A percentile compares a stretch with the other conserved stretches of the same genome.
Evolutionary conservation across 139 green algal species (phyloP).

Genomic region (Volvox reticuliferus): DNA sequence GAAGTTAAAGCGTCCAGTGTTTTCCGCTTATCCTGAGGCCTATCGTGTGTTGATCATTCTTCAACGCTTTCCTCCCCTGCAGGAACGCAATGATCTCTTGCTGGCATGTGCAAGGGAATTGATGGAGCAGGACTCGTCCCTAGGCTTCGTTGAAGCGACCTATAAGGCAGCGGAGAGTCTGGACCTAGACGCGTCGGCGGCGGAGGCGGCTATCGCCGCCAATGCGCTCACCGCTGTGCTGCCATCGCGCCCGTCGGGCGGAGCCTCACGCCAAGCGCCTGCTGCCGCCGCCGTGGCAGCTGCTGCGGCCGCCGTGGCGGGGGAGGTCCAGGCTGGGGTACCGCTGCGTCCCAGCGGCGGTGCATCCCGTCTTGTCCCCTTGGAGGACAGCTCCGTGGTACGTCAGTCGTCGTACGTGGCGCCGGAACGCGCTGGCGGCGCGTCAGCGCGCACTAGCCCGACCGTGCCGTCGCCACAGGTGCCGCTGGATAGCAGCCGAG

Average conservation of each 20-base stretch:
- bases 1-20: too few species aligned
- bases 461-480: neutral
- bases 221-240: neutral
- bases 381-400: neutral
- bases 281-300: neutral
- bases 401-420: neutral
- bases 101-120: too few species aligned
- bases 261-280: neutral
- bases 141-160: too few species aligned
- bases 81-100: too few species aligned
- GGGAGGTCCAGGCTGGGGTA: neutral
- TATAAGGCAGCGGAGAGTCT: constrained; percentile 9
- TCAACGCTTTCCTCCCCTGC: too few species aligned
- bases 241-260: constrained; percentile 4
- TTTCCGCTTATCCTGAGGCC: too few species aligned
- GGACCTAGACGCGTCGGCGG: constrained; percentile 12
- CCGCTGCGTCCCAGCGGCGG: constrained; percentile 23
- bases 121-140: too few species aligned
- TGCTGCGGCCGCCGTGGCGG: neutral
- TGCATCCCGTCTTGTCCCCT: neutral
- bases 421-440: neutral
- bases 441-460: neutral
- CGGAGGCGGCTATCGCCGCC: neutral
- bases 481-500: neutral
- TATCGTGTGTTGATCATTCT: too few species aligned